Base-by-base conservation (phyloP, 176 grass and related monocot genomes). In the Phragmites australis region DNA sequence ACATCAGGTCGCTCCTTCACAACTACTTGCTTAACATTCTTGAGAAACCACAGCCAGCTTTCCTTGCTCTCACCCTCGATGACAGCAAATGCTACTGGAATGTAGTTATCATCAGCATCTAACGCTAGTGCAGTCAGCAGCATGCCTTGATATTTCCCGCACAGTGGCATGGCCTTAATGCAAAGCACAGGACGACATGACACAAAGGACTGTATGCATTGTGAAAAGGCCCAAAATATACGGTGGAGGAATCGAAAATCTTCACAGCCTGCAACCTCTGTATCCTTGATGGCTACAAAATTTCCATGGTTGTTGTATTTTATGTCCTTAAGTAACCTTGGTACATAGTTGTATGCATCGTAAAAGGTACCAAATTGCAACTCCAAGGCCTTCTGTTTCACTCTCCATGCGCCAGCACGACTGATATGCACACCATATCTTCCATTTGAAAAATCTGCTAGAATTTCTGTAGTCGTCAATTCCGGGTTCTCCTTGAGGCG, bases 91-190 rank as follows among this genome's bases (percentile, higher is more conserved):
- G 81, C 57, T 2, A 83, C 69, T 83, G 46, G 81, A 83, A 83
- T 65, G 17, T 18, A n/a, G 57, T 3, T 27, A 74, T 65, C 81
- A 52, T 83, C 65, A 74, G 70, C 81, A 83, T 83, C 81, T 31
- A 65, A 32, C 16, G 81, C 58, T 30, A 65, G 15, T 53, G 70
- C 57, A 42, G 70, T 65, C 70, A 83, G 13, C n/a, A 62, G 2
- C n/a, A 62, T 34, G 15, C 82, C 82, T 48, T 69, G 82, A 77
- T 84, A 85, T 52, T 60, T 85, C 42, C 74, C 83, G 0, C 65
- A 84, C 15, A 84, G 40, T 48, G 82, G 51, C 1, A 4, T 68
- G 50, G 63, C 42, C 73, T 84, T 84, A 8, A 84, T 37, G 17
- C 82, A 84, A 46, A 84, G 72, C 72, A 85, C 53, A 11, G 82